Evolutionary conservation across 345 rosid species (phyloP).

Genomic region (Eucalyptus regnans): DNA sequence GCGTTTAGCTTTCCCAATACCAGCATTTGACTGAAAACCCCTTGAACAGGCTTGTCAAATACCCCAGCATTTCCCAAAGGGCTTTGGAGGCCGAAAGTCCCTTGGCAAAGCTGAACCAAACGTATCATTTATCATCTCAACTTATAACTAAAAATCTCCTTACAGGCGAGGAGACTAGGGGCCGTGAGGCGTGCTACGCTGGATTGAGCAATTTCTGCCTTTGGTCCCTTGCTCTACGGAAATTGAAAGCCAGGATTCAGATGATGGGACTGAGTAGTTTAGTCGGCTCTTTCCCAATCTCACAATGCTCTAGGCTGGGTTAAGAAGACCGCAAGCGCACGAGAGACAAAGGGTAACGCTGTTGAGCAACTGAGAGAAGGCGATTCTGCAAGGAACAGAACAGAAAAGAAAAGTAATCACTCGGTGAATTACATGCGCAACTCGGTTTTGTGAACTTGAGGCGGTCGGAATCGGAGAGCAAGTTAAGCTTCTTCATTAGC

Average conservation of each 20-base stretch:
- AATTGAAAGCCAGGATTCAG: background rate
- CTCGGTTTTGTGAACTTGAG: background rate
- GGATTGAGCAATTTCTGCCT: background rate
- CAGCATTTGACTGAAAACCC: no score
- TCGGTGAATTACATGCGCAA: background rate
- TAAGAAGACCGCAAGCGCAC: no score
- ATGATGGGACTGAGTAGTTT: background rate
- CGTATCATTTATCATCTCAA: background rate
- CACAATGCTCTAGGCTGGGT: background rate
- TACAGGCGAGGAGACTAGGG: background rate
- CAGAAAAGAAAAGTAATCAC: background rate
- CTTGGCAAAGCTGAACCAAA: no score
- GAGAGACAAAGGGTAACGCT: background rate
- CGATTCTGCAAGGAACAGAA: no score
- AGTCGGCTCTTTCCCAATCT: background rate
- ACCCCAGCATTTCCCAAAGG: no score
- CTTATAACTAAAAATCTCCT: background rate
- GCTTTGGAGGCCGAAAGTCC: no score
- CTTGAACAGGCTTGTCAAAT: no score
- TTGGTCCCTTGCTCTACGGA: background rate
- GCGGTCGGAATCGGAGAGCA: background rate
- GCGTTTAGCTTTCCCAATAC: no score
- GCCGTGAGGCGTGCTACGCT: background rate
- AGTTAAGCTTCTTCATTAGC: background rate
- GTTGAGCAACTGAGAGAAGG: no score